Conservation (phyloP, 208 protist genomes). For the Leishmania lainsoni region DNA sequence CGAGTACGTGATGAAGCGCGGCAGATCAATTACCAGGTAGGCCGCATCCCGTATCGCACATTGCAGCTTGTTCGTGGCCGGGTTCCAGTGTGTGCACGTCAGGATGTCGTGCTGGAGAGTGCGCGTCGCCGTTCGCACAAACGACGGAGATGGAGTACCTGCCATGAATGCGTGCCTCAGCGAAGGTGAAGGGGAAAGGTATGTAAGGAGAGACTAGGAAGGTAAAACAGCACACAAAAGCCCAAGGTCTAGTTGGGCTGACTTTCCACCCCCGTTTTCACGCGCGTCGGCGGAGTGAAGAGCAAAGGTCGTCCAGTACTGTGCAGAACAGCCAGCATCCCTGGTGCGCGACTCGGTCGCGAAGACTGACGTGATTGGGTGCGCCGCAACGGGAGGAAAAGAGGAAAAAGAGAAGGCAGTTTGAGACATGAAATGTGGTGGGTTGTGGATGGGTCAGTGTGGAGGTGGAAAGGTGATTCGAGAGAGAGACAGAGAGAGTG, state of each 20-base stretch:
- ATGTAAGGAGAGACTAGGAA: neutral
- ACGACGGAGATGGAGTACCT: conserved; percentile 22
- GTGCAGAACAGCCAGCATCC: neutral
- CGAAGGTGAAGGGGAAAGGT: neutral
- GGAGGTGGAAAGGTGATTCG: neutral
- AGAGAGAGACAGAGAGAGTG: neutral
- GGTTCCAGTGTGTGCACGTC: conserved; percentile 57
- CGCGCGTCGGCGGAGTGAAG: neutral
- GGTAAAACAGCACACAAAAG: neutral
- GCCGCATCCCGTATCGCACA: conserved; percentile 68
- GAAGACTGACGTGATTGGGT: neutral
- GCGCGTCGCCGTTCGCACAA: conserved; percentile 36
- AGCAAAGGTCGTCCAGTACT: neutral
- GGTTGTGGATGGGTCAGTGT: neutral
- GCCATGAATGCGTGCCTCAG: conserved; percentile 12
- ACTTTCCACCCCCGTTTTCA: neutral
- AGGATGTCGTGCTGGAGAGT: conserved; percentile 53
- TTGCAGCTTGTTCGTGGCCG: conserved; percentile 63
- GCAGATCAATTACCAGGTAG: conserved; percentile 70
- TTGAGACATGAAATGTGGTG: neutral
- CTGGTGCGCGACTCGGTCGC: neutral
- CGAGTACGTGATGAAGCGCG: conserved; percentile 75
- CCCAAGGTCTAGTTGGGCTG: neutral
- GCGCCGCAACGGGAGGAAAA: neutral
- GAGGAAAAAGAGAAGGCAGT: neutral